Evolutionary conservation across 2,329 filamentous ascomycete species (phyloP).

Genomic region (Magnaporthiopsis poae): DNA sequence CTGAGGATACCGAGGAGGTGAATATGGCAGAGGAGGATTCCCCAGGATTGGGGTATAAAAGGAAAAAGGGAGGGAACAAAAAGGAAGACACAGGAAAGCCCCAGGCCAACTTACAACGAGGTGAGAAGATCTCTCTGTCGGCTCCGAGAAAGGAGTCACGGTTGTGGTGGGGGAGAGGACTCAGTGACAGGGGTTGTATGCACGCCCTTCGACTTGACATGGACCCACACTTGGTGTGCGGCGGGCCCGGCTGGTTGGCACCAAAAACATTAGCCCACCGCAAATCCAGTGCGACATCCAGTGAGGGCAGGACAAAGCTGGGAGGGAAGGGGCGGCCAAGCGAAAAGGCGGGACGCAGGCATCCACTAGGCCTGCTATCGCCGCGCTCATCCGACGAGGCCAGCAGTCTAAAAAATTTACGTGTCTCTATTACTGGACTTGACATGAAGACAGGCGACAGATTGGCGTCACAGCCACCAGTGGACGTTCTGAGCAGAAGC

Average conservation of each 20-base stretch:
- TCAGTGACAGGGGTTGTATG: background rate
- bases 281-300: too few relatives aligned
- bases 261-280: background rate
- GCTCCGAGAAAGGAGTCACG: constrained; percentile 4
- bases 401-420: background rate
- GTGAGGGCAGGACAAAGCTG: background rate
- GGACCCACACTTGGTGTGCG: background rate
- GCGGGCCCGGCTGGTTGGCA: background rate
- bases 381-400: too few relatives aligned
- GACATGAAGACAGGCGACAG: too few relatives aligned
- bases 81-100: background rate
- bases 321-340: background rate
- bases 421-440: background rate
- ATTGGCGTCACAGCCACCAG: too few relatives aligned
- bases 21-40: background rate
- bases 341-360: background rate
- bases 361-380: background rate
- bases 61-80: background rate
- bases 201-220: constrained; percentile 8
- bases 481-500: background rate
- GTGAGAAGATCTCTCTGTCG: background rate
- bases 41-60: background rate
- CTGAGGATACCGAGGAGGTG: background rate
- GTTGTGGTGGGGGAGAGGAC: background rate
- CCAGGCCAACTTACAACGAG: background rate